Percentiles rank a stretch among this genome's conserved stretches.
These are phyloP conservation scores for Alternaria burnsii DNA, from an alignment of 2,329 filamentous ascomycete species.

Conservation along the genomic window DNA sequence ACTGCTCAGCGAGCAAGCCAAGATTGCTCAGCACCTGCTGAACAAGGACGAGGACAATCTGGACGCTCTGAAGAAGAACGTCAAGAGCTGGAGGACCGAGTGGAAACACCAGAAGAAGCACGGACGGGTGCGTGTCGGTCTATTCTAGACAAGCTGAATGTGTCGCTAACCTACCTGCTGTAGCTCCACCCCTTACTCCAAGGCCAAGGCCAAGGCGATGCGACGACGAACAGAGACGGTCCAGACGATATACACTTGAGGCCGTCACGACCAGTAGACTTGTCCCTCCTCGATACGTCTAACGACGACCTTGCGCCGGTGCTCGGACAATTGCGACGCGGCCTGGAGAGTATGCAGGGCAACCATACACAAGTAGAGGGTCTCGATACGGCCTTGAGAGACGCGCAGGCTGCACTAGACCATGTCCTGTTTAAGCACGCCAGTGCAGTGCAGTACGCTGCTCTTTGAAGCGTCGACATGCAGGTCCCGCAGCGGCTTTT, in stretches of 20 bases:
- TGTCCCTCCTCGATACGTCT: constrained; percentile 36
- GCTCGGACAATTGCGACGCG: constrained; percentile 49
- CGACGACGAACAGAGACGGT: constrained; percentile 30
- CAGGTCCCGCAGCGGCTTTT: constrained; percentile 30
- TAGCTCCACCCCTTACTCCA: constrained; percentile 49
- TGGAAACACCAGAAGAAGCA: constrained; percentile 45
- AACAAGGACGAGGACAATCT: constrained; percentile 39
- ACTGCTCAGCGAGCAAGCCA: constrained; percentile 67
- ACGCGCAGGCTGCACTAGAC: constrained; percentile 46
- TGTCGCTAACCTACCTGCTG: constrained; percentile 30
- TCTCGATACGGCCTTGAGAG: constrained; percentile 40
- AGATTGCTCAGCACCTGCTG: constrained; percentile 59
- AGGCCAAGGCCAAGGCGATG: constrained; percentile 25
- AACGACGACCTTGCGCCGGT: constrained; percentile 46
- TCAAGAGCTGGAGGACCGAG: constrained; percentile 38
- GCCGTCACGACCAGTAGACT: constrained; percentile 24
- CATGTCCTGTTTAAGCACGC: constrained; percentile 46
- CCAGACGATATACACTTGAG: constrained; percentile 46
- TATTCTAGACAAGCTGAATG: constrained; percentile 14
- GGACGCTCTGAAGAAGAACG: constrained; percentile 40
- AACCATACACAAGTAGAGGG: constrained; percentile 50
- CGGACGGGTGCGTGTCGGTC: constrained; percentile 33
- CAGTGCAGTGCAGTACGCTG: constrained; percentile 43
- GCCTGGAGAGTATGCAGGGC: constrained; percentile 50
- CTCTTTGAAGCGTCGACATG: constrained; percentile 43